Evolutionary conservation across 2,329 filamentous ascomycete species (phyloP), one percentile per base, ranked within the genome.

Genomic region (Neopestalotiopsis sp.): DNA sequence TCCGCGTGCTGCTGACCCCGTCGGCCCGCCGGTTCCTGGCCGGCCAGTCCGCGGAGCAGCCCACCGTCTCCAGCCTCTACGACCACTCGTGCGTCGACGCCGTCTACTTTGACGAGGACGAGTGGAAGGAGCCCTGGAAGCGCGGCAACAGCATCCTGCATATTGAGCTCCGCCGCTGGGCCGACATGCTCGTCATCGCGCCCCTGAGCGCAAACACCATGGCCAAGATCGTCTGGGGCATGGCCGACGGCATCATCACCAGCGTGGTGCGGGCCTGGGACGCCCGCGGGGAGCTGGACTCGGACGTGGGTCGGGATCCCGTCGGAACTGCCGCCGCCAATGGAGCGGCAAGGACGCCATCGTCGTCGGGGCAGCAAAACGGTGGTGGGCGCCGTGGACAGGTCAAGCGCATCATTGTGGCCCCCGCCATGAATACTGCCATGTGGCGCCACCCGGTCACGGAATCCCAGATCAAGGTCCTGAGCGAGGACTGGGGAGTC

Each of bases 381-480:
- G 24, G 24, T 28, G 24, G 24, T 38, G 67, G 65, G 14, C 58
- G 20, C 0, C 57, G 42, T 24, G 80, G 77, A 5, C 79, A 77
- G 66, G 89, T 86, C 78, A 91, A 91, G 79, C 88, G 85, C 71
- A 94, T 97, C 45, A 75, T 96, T 1, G 92, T 95, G 0, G 92
- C 92, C 2, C 91, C 91, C 1, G 90, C 92, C 38, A 97, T 97
- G 94, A 97, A 98, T 79, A 94, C 90, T 30, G 90, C 91, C 4
- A 97, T 97, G 95, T 97, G 93, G 92, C 84, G 86, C 67, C 94
- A 98, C 77, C 95, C 94, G 1, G 83, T 97, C 61, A 97, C 95
- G 1, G 85, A 81, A 64, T 89, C 88, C 71, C 94, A 97, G 72
- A 81, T 97, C 49, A 82, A 82, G 56, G 83, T 92, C 0, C 82